Percentiles rank a stretch among this genome's conserved stretches.
Conservation (phyloP, 768 basidiomycete genomes). For the Rhizopogon rudus region DNA sequence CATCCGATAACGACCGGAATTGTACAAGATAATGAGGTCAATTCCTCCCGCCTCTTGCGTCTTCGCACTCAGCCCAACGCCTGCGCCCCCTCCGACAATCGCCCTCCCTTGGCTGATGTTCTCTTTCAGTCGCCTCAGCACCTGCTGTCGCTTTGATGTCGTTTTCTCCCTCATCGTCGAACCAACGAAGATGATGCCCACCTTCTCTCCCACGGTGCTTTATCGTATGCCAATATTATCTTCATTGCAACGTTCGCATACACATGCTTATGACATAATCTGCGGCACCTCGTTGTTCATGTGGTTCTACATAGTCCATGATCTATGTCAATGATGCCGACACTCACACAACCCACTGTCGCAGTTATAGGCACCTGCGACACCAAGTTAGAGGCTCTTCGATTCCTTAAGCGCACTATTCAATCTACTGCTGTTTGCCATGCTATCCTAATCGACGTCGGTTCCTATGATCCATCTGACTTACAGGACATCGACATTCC, state of each 20-base stretch:
- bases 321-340: neutral
- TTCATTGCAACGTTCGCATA: neutral
- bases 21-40: slow-evolving; percentile 26
- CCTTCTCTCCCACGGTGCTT: neutral
- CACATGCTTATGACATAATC: slow-evolving; percentile 16
- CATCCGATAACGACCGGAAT: slow-evolving; percentile 26
- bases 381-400: slow-evolving; percentile 20
- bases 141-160: slow-evolving; percentile 14
- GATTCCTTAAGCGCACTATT: slow-evolving; percentile 16
- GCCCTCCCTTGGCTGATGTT: slow-evolving; percentile 12
- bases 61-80: slow-evolving; percentile 23
- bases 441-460: slow-evolving; percentile 24
- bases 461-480: slow-evolving; percentile 12
- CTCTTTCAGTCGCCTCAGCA: slow-evolving; percentile 10
- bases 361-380: slow-evolving; percentile 25
- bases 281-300: neutral
- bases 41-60: slow-evolving; percentile 20
- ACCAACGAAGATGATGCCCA: neutral
- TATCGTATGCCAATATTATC: too few species aligned
- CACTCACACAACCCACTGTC: slow-evolving; percentile 8
- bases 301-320: neutral
- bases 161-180: slow-evolving; percentile 1
- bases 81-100: slow-evolving; percentile 23
- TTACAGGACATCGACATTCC: slow-evolving; percentile 15
- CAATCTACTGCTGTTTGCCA: slow-evolving; percentile 8